Base-by-base conservation (phyloP, 148 eudicot species). In the Rhododendron williamsianum region DNA sequence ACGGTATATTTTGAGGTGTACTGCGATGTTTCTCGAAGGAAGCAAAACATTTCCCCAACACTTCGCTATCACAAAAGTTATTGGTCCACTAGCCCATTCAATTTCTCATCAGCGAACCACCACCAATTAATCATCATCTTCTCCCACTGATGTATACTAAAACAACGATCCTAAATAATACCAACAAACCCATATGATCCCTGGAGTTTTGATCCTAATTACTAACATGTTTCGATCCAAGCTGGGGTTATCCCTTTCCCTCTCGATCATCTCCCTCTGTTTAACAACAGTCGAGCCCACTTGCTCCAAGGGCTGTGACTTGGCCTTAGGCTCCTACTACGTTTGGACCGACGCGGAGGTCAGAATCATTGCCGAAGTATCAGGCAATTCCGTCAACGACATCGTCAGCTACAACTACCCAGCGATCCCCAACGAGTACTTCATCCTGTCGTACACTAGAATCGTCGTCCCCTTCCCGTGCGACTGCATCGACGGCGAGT, bases 271-370 rank as follows among this genome's bases (percentile, higher is more conserved):
- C 15, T 81, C 76, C 36, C n/a, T 86, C 43, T 67, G 67, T 33
- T 67, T 27, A 10, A 11, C 27, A 1, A 23, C 78, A 58, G 91
- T 80, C 65, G 89, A 91, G 72, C 88, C 90, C 46, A 88, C 67
- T 23, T 93, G 98, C 35, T 78, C 79, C 45, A 84, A 81, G 63
- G 95, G 91, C 87, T 93, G 98, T 85, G 89, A 87, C 71, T 69
- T 90, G 74, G 95, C 96, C 21, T 67, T 95, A 25, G 98, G 84
- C 35, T 94, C 98, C 80, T 96, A 92, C 90, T 89, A 91, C 87
- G 19, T 94, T 6, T 82, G 79, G 76, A 7, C 4, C 16, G 87
- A 65, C 1, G 27, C 60, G 30, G 80, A 85, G 69, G 86, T 93
- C 81, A 80, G 84, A 6, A 56, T 65, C 35, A 91, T 94, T 30